These are phyloP conservation scores for Candida saitoana DNA, from an alignment of 805 yeast species.

Conservation along the genomic window DNA sequence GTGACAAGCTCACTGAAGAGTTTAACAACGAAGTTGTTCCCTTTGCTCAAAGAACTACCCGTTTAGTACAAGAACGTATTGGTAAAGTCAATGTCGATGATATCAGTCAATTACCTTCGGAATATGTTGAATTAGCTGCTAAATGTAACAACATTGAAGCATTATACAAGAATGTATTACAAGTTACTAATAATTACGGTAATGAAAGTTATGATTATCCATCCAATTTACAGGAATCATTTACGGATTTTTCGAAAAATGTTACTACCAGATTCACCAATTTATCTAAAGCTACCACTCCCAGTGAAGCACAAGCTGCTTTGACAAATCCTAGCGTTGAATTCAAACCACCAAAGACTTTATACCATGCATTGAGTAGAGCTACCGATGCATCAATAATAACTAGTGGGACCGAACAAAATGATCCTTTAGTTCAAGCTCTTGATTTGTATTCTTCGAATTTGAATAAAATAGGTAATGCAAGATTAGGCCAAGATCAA, in stretches of 20 bases:
- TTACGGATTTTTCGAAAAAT: slow-evolving; percentile 64
- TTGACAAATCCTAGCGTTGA: slow-evolving; percentile 40
- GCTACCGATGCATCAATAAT: slow-evolving; percentile 58
- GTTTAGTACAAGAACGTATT: slow-evolving; percentile 72
- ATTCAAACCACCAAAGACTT: slow-evolving; percentile 68
- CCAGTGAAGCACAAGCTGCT: slow-evolving; percentile 80
- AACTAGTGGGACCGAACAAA: slow-evolving; percentile 29
- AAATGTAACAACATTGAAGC: slow-evolving; percentile 39
- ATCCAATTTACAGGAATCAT: slow-evolving; percentile 67
- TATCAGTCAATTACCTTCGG: slow-evolving; percentile 73
- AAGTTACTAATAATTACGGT: slow-evolving; percentile 53
- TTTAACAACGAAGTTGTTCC: slow-evolving; percentile 55
- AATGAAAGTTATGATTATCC: slow-evolving; percentile 84
- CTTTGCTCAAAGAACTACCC: slow-evolving; percentile 74
- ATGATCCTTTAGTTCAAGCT: slow-evolving; percentile 55
- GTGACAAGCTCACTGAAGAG: slow-evolving; percentile 46
- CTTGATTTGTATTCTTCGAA: slow-evolving; percentile 65
- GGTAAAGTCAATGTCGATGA: slow-evolving; percentile 69
- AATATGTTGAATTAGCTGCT: slow-evolving; percentile 51
- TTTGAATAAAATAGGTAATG: slow-evolving; percentile 74
- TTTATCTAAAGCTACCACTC: slow-evolving; percentile 66
- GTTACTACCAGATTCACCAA: slow-evolving; percentile 61
- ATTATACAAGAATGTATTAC: slow-evolving; percentile 40
- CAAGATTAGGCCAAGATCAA: slow-evolving; percentile 78
- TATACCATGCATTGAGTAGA: slow-evolving; percentile 76